A percentile compares a stretch with the other conserved stretches of the same genome.
Evolutionary conservation across 805 yeast genomes (phyloP).

Genomic region (Groenewaldozyma tartarivorans): DNA sequence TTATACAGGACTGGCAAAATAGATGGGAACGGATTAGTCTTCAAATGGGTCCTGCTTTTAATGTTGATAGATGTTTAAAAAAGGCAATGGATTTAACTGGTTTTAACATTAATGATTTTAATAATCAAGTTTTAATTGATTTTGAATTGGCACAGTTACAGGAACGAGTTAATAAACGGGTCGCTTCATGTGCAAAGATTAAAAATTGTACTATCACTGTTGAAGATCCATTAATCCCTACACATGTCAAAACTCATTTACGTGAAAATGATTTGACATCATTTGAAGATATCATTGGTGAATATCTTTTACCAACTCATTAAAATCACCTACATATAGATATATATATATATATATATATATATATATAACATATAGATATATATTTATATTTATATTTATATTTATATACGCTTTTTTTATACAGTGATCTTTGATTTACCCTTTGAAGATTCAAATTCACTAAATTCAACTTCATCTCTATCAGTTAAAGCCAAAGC

Average conservation of each 20-base stretch:
- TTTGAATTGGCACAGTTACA: too few species aligned
- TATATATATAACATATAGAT: not conserved
- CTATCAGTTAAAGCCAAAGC: conserved; percentile 66
- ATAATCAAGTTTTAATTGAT: too few species aligned
- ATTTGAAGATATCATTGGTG: too few species aligned
- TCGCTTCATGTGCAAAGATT: too few species aligned
- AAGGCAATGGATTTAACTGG: conserved; percentile 5
- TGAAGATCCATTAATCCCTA: not conserved
- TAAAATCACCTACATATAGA: too few species aligned
- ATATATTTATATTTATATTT: too few species aligned
- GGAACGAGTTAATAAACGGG: too few species aligned
- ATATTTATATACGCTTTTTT: not conserved
- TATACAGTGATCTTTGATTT: conserved; percentile 14
- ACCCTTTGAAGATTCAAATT: conserved; percentile 41
- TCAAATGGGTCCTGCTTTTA: conserved; percentile 19
- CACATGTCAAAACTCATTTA: not conserved
- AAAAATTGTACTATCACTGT: not conserved
- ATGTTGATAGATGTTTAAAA: conserved; percentile 8
- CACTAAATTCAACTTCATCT: conserved; percentile 71
- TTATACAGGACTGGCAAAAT: conserved; percentile 33
- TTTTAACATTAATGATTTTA: too few species aligned
- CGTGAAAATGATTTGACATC: too few species aligned
- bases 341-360: too few species aligned
- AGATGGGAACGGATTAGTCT: conserved; percentile 31
- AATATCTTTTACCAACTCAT: too few species aligned